These are phyloP conservation scores for Fusarium sp. DNA, from an alignment of 2,329 filamentous ascomycete species.

Conservation along the genomic window DNA sequence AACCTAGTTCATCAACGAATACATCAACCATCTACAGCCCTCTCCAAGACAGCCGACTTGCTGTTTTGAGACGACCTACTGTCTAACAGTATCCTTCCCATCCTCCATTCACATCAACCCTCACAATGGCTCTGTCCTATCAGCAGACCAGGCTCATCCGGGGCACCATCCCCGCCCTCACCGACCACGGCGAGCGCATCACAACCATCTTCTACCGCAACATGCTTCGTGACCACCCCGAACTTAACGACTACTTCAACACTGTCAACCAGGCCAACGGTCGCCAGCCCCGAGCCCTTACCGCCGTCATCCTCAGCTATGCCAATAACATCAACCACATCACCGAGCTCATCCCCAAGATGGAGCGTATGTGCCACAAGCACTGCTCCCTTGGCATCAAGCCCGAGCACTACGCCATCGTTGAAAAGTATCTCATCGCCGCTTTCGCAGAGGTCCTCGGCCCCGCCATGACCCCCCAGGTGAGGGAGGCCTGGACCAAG, in stretches of 20 bases:
- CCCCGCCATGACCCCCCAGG: slow-evolving; percentile 70
- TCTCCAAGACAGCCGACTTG: background rate
- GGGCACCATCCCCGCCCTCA: slow-evolving; percentile 76
- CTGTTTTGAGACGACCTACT: background rate
- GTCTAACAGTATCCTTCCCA: background rate
- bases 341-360: slow-evolving; percentile 64
- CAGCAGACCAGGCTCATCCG: slow-evolving; percentile 75
- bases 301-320: slow-evolving; percentile 72
- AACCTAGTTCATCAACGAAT: background rate
- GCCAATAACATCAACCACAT: slow-evolving; percentile 77
- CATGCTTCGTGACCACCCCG: slow-evolving; percentile 74
- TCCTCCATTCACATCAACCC: background rate
- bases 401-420: slow-evolving; percentile 77
- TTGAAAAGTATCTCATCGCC: slow-evolving; percentile 75
- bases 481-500: slow-evolving; percentile 75
- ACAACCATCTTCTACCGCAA: slow-evolving; percentile 79
- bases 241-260: slow-evolving; percentile 79
- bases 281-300: slow-evolving; percentile 51
- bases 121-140: slow-evolving; percentile 58
- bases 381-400: slow-evolving; percentile 77
- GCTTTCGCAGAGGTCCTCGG: slow-evolving; percentile 77
- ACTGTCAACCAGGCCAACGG: slow-evolving; percentile 52
- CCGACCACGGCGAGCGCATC: slow-evolving; percentile 75
- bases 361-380: slow-evolving; percentile 75
- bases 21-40: background rate